Evolutionary conservation across 2,329 filamentous ascomycete genomes (phyloP).

Genomic region (Trichoderma koningiopsis): DNA sequence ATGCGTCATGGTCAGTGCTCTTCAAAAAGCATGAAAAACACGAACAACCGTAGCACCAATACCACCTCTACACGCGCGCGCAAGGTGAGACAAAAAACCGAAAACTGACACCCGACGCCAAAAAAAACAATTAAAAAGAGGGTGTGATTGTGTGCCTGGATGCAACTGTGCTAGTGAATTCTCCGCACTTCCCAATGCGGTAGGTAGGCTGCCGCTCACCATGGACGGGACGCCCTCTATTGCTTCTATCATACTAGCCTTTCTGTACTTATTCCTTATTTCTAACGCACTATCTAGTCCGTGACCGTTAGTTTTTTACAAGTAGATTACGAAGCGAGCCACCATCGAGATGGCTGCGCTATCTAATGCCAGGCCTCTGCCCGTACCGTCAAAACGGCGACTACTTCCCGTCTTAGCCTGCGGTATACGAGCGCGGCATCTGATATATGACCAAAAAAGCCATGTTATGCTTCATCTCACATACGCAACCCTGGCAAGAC

Average conservation of each 20-base stretch:
- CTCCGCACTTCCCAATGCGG: slow-evolving; percentile 8
- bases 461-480: background rate
- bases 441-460: background rate
- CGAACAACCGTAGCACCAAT: background rate
- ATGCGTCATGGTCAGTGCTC: background rate
- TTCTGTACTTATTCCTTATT: background rate
- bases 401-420: background rate
- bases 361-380: background rate
- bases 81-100: background rate
- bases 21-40: too few relatives aligned
- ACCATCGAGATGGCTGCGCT: slow-evolving; percentile 3
- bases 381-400: background rate
- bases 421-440: background rate
- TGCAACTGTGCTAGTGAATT: background rate
- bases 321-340: background rate
- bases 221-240: background rate
- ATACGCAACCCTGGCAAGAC: background rate
- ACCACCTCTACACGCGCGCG: background rate
- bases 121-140: background rate
- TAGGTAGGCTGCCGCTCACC: background rate
- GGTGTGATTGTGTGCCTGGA: background rate
- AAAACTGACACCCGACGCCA: too few relatives aligned
- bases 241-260: too few relatives aligned
- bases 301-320: background rate
- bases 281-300: background rate